These are phyloP conservation scores for Phytophthora nicotianae DNA, from an alignment of 352 stramenopile species.

Conservation along the genomic window DNA sequence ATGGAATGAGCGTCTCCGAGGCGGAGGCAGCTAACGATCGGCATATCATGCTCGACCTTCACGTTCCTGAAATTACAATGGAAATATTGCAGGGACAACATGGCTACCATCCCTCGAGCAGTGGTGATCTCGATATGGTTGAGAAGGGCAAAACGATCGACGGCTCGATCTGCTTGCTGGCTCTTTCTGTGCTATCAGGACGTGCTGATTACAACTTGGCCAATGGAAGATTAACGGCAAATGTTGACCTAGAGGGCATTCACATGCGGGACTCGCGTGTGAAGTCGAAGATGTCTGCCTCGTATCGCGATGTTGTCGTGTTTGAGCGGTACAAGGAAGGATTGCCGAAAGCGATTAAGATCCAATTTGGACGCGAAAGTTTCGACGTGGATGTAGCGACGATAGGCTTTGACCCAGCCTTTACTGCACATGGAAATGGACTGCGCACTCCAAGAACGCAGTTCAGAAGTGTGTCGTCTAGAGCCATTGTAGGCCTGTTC, in stretches of 20 bases:
- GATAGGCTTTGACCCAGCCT: constrained; percentile 50
- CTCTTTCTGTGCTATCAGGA: constrained; percentile 51
- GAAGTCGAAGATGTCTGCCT: constrained; percentile 55
- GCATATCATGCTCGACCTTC: constrained; percentile 58
- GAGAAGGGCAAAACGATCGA: constrained; percentile 65
- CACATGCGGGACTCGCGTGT: constrained; percentile 73
- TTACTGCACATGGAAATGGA: constrained; percentile 34
- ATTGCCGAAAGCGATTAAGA: constrained; percentile 61
- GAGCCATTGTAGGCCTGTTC: constrained; percentile 42
- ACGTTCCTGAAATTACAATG: constrained; percentile 78
- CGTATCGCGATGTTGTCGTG: constrained; percentile 77
- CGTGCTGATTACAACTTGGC: constrained; percentile 61
- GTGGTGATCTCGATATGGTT: constrained; percentile 78
- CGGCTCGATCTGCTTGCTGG: constrained; percentile 74
- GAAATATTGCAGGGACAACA: constrained; percentile 78
- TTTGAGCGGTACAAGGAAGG: constrained; percentile 57
- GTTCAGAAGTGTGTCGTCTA: constrained; percentile 51
- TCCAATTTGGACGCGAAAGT: constrained; percentile 61
- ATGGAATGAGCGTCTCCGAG: constrained; percentile 38
- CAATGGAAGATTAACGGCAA: constrained; percentile 48
- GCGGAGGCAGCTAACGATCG: constrained; percentile 51
- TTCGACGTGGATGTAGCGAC: constrained; percentile 44
- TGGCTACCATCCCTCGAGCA: constrained; percentile 79
- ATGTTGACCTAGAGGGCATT: constrained; percentile 61
- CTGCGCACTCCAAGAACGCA: constrained; percentile 30